phyloP scores from a whole-genome alignment of 129 eudicot genomes.

The Pseudognaphalium luteoalbum region DNA sequence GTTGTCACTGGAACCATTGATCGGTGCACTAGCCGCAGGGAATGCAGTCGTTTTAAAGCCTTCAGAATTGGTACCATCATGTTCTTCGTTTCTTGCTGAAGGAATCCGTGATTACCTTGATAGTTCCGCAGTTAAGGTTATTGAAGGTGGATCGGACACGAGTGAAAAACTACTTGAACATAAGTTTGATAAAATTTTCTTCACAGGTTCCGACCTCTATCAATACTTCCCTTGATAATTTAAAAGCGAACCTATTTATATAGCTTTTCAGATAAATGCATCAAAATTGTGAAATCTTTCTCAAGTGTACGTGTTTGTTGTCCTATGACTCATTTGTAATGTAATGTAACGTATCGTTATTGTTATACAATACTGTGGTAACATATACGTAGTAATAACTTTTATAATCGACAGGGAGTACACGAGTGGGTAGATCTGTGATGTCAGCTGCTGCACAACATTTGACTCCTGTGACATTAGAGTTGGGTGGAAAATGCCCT shows the following conservation, averaged over 20 bases:
- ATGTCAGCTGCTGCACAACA: conserved; percentile 72
- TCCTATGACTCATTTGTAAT: no score
- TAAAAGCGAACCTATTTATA: no score
- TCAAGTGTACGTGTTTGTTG: no score
- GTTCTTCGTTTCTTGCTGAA: conserved; percentile 55
- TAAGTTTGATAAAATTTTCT: conserved; percentile 87
- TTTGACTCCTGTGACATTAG: conserved; percentile 78
- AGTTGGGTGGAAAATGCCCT: conserved; percentile 94
- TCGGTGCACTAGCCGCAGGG: conserved; percentile 91
- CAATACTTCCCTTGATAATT: no score
- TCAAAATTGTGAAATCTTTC: no score
- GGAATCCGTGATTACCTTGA: conserved; percentile 57
- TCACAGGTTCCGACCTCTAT: conserved; percentile 61
- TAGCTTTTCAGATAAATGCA: no score
- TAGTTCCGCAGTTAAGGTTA: conserved; percentile 54
- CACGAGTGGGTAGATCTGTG: conserved; percentile 54
- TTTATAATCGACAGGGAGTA: conserved; percentile 49
- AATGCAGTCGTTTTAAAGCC: conserved; percentile 77
- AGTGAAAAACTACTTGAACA: conserved; percentile 53
- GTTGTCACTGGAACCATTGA: conserved; percentile 67
- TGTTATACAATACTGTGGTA: no score
- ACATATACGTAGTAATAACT: no score
- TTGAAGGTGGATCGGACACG: conserved; percentile 62
- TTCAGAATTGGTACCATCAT: conserved; percentile 76
- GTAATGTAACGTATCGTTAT: no score